These are phyloP conservation scores for Thielaviopsis euricoi DNA, from an alignment of 2,329 filamentous ascomycete species.

Conservation along the genomic window DNA sequence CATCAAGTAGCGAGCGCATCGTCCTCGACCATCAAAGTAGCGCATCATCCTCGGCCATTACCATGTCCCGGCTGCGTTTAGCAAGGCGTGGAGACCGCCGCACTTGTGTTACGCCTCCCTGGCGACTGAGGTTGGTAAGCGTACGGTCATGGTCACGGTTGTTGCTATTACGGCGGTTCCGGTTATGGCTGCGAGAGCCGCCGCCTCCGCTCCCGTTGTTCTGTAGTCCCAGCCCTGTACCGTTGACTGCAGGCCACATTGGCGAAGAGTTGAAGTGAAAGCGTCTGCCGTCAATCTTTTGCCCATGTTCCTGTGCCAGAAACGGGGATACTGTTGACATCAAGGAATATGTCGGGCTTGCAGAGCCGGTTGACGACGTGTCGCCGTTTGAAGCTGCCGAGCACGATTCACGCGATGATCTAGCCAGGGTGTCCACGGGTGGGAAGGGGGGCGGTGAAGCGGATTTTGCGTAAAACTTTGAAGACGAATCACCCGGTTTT, in stretches of 20 bases:
- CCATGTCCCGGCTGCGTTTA: slow-evolving; percentile 6
- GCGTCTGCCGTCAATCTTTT: background rate
- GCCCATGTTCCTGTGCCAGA: background rate
- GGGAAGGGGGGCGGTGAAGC: background rate
- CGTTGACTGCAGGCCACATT: background rate
- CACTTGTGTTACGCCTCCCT: background rate
- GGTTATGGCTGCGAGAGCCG: background rate
- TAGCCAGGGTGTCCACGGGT: background rate
- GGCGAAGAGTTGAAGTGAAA: background rate
- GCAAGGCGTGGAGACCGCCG: background rate
- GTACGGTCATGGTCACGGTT: too few relatives aligned
- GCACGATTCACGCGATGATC: background rate
- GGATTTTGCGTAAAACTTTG: too few relatives aligned
- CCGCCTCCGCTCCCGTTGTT: too few relatives aligned
- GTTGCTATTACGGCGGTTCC: too few relatives aligned
- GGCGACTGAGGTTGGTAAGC: too few relatives aligned
- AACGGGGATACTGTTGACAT: background rate
- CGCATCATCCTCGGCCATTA: slow-evolving; percentile 2
- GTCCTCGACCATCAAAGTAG: background rate
- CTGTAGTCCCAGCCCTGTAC: background rate
- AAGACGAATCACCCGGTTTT: slow-evolving; percentile 5
- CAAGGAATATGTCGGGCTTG: slow-evolving; percentile 8
- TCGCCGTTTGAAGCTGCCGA: background rate
- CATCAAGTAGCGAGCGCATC: background rate
- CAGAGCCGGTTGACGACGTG: slow-evolving; percentile 4